These are phyloP conservation scores for Tolypocladium nubicola DNA, from an alignment of 2,329 filamentous ascomycete genomes.

Conservation along the genomic window DNA sequence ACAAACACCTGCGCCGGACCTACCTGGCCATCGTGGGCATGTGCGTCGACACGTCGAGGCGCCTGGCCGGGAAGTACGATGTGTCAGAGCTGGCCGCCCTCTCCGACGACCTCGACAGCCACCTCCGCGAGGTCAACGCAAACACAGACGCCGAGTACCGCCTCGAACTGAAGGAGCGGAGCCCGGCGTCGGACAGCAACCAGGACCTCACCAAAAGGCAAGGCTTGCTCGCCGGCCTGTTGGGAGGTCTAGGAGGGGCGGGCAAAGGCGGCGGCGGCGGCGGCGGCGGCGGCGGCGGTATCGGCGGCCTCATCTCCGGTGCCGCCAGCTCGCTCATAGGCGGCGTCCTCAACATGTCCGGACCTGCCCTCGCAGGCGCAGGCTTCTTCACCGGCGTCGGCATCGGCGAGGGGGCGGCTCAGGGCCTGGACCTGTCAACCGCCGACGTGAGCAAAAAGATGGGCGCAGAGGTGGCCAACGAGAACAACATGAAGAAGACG, in stretches of 20 bases:
- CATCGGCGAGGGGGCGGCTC: constrained; percentile 11
- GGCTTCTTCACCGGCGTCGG: constrained; percentile 15
- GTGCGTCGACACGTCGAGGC: constrained; percentile 6
- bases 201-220: background rate
- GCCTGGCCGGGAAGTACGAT: constrained; percentile 3
- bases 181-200: background rate
- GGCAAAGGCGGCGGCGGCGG: background rate
- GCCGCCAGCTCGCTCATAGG: background rate
- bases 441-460: constrained; percentile 4
- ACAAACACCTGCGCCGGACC: constrained; percentile 5
- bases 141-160: background rate
- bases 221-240: background rate
- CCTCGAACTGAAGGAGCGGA: background rate
- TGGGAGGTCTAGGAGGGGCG: background rate
- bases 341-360: constrained; percentile 2
- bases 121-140: constrained; percentile 1
- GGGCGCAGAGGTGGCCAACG: constrained; percentile 11
- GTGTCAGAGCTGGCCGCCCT: constrained; percentile 4
- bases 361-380: constrained; percentile 3
- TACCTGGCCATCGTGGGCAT: constrained; percentile 8
- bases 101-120: constrained; percentile 6
- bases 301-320: constrained; percentile 1
- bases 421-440: constrained; percentile 11
- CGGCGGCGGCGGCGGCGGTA: background rate
- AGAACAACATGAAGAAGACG: constrained; percentile 16